Evolutionary conservation across 805 yeast genomes (phyloP).

Genomic region (Metschnikowia lunata): DNA sequence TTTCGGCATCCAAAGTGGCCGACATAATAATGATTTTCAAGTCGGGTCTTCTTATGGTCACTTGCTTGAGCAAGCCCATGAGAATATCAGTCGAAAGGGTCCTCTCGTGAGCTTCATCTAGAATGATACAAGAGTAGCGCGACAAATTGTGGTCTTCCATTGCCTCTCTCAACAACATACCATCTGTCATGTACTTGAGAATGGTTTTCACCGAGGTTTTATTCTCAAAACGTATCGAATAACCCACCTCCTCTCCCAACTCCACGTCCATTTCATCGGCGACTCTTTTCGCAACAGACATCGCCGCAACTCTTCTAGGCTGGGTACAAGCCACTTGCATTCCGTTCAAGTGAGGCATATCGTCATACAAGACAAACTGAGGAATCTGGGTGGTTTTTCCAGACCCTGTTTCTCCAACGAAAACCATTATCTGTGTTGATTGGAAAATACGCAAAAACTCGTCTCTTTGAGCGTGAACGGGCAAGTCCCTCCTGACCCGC

Average conservation of each 20-base stretch:
- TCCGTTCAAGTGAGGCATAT: slow-evolving; percentile 80
- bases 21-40: slow-evolving; percentile 93
- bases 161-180: slow-evolving; percentile 95
- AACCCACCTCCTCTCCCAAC: slow-evolving; percentile 93
- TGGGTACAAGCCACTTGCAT: slow-evolving; percentile 92
- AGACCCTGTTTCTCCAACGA: slow-evolving; percentile 98
- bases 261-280: slow-evolving; percentile 96
- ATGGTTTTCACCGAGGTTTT: slow-evolving; percentile 76
- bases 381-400: slow-evolving; percentile 99
- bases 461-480: slow-evolving; percentile 89
- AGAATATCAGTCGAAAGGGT: slow-evolving; percentile 93
- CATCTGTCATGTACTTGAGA: slow-evolving; percentile 96
- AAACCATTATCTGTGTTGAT: slow-evolving; percentile 87
- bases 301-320: slow-evolving; percentile 98
- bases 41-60: slow-evolving; percentile 75
- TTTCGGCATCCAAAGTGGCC: slow-evolving; percentile 95
- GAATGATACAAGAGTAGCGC: slow-evolving; percentile 81
- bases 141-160: slow-evolving; percentile 88
- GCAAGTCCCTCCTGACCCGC: slow-evolving; percentile 75
- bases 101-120: slow-evolving; percentile 98
- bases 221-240: slow-evolving; percentile 90
- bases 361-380: slow-evolving; percentile 89
- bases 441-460: slow-evolving; percentile 86
- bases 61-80: slow-evolving; percentile 90
- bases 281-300: slow-evolving; percentile 96